Conservation (phyloP, 2,329 filamentous ascomycete genomes). For the Bretziella fagacearum region DNA sequence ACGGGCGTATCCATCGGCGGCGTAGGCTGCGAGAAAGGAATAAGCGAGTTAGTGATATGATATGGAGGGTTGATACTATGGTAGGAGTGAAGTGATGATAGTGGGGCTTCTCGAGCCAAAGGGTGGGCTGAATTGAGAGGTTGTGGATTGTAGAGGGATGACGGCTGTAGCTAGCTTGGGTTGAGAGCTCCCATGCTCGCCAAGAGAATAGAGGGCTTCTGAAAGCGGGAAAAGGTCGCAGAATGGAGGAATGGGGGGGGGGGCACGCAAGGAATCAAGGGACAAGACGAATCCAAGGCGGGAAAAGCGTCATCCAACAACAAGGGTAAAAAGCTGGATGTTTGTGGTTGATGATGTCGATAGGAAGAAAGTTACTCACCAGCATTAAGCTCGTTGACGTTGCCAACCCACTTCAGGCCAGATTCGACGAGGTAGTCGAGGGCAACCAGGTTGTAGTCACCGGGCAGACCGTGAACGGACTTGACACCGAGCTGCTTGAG, state of each 20-base stretch:
- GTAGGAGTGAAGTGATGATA: slow-evolving; percentile 9
- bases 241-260: neutral
- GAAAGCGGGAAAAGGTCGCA: no score
- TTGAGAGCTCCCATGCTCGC: no score
- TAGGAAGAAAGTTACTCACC: slow-evolving; percentile 31
- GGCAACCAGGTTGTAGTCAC: slow-evolving; percentile 55
- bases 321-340: no score
- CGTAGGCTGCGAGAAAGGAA: slow-evolving; percentile 37
- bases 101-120: neutral
- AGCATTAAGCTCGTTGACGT: slow-evolving; percentile 57
- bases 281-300: no score
- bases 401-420: slow-evolving; percentile 48
- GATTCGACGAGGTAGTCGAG: slow-evolving; percentile 47
- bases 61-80: neutral
- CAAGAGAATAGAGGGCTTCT: no score
- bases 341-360: no score
- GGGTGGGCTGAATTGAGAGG: no score
- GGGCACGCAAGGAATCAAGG: neutral
- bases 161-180: no score
- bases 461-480: slow-evolving; percentile 52
- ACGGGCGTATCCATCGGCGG: slow-evolving; percentile 64
- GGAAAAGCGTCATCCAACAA: no score
- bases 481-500: slow-evolving; percentile 46
- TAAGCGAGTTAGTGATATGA: slow-evolving; percentile 16
- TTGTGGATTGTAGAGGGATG: no score